These are phyloP conservation scores for Umbilicaria muhlenbergii DNA, from an alignment of 495 filamentous ascomycete genomes.

Conservation along the genomic window DNA sequence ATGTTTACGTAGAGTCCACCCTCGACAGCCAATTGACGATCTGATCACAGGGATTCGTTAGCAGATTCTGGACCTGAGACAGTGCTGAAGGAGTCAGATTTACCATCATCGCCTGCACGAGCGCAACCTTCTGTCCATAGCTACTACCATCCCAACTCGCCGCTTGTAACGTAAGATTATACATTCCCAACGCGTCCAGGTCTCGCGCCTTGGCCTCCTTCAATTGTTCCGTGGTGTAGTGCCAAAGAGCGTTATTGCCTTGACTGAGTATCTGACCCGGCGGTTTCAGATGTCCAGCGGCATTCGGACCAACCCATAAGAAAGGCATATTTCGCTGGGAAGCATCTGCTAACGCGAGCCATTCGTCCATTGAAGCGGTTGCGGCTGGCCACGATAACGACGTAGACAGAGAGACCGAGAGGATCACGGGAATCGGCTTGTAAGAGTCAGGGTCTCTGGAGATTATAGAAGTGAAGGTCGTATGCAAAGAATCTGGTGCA, in stretches of 20 bases:
- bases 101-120: slow-evolving; percentile 38
- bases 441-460: slow-evolving; percentile 19
- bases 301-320: slow-evolving; percentile 34
- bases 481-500: slow-evolving; percentile 16
- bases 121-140: slow-evolving; percentile 28
- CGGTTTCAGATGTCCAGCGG: slow-evolving; percentile 23
- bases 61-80: background rate
- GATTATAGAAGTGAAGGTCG: slow-evolving; percentile 14
- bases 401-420: slow-evolving; percentile 23
- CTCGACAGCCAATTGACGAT: slow-evolving; percentile 29
- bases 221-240: slow-evolving; percentile 24
- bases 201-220: slow-evolving; percentile 21
- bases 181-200: slow-evolving; percentile 30
- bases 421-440: slow-evolving; percentile 30
- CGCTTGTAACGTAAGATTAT: slow-evolving; percentile 31
- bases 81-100: background rate
- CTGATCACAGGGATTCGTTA: slow-evolving; percentile 5
- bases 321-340: slow-evolving; percentile 27
- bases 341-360: slow-evolving; percentile 21
- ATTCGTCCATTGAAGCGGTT: slow-evolving; percentile 29
- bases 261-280: slow-evolving; percentile 18
- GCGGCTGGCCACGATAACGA: slow-evolving; percentile 21
- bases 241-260: slow-evolving; percentile 26
- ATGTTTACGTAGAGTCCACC: slow-evolving; percentile 11
- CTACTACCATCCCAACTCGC: slow-evolving; percentile 25